Percentiles rank a stretch among this genome's conserved stretches.
Conservation (phyloP, 2,329 filamentous ascomycete species). For the Aspergillus sp. region DNA sequence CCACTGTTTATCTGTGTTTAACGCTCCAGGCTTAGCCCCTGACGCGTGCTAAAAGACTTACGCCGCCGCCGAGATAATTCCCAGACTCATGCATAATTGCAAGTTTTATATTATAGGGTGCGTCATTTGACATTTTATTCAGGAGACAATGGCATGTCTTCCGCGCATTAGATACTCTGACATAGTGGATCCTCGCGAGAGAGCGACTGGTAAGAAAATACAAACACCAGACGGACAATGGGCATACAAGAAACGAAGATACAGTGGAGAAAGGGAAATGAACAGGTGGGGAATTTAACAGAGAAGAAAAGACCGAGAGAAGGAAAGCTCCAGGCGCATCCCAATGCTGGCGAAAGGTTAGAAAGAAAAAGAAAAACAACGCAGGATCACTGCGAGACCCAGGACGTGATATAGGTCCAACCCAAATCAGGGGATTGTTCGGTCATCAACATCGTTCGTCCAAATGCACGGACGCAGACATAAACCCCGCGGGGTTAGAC, state of each 20-base stretch:
- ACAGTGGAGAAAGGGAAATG: conserved; percentile 10
- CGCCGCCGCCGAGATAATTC: no score
- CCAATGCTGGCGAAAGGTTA: conserved; percentile 21
- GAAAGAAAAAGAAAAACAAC: conserved; percentile 12
- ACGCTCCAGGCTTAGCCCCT: no score
- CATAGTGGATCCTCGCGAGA: neutral
- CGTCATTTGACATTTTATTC: no score
- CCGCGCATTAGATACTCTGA: neutral
- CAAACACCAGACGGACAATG: conserved; percentile 1
- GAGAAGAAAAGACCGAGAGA: conserved; percentile 17
- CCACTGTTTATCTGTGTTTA: no score
- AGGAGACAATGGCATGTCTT: neutral
- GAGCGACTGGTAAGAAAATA: neutral
- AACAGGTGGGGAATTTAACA: conserved; percentile 18
- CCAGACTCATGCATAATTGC: no score
- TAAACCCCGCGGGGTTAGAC: conserved; percentile 23
- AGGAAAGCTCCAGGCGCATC: conserved; percentile 21
- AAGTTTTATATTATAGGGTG: no score
- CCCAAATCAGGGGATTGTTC: conserved; percentile 16
- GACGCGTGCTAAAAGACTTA: no score
- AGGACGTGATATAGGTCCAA: conserved; percentile 10
- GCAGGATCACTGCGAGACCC: conserved; percentile 10
- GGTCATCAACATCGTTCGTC: conserved; percentile 38
- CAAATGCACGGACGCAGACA: conserved; percentile 32
- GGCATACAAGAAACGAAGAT: conserved; percentile 3